These are phyloP conservation scores for Obba rivulosa DNA, from an alignment of 768 basidiomycete genomes.

Conservation along the genomic window DNA sequence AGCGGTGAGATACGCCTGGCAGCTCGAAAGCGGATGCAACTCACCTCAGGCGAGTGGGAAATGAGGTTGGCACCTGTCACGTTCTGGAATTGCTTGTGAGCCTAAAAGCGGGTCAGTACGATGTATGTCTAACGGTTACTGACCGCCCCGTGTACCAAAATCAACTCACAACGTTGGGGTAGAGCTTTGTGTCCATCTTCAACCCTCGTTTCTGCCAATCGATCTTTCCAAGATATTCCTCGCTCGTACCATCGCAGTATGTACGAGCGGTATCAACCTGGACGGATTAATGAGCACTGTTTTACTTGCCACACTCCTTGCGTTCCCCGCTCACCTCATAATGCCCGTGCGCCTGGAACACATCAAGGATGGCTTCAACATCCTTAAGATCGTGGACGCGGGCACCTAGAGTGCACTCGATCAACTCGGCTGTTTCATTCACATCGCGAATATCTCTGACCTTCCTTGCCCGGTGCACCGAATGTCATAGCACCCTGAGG, in stretches of 20 bases:
- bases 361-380: conserved; percentile 47
- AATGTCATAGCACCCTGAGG: conserved; percentile 52
- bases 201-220: conserved; percentile 46
- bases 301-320: too few relatives aligned
- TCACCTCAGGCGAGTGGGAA: conserved; percentile 21
- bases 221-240: conserved; percentile 43
- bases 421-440: background rate
- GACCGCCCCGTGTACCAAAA: background rate
- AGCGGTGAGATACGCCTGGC: background rate
- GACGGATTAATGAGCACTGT: background rate
- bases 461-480: conserved; percentile 42
- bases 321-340: conserved; percentile 36
- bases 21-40: background rate
- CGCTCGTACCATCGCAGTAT: conserved; percentile 27
- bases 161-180: conserved; percentile 2
- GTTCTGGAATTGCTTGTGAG: background rate
- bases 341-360: conserved; percentile 52
- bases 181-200: conserved; percentile 54
- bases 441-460: conserved; percentile 8
- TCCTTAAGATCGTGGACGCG: conserved; percentile 44
- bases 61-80: conserved; percentile 1
- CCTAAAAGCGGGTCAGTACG: background rate
- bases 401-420: conserved; percentile 23
- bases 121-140: background rate
- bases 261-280: conserved; percentile 25